Evolutionary conservation across 768 basidiomycete genomes (phyloP).

Genomic region (Suillus lakei): DNA sequence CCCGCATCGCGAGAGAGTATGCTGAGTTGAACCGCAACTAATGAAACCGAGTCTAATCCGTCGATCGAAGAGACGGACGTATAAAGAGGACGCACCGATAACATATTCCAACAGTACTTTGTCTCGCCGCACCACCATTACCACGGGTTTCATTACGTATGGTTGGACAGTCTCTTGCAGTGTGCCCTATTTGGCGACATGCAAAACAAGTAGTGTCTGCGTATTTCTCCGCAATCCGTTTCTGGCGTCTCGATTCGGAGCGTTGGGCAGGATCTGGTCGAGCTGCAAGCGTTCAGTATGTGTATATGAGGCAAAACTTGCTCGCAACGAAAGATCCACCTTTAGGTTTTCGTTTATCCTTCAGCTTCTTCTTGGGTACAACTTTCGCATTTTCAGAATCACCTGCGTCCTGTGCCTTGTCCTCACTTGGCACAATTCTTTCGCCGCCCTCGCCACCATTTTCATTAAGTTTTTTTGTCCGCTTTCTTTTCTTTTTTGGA

Average conservation of each 20-base stretch:
- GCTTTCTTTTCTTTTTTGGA: constrained; percentile 65
- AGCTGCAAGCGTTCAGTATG: constrained; percentile 13
- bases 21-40: constrained; percentile 83
- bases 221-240: constrained; percentile 62
- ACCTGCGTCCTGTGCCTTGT: constrained; percentile 18
- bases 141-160: constrained; percentile 23
- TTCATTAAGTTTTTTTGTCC: constrained; percentile 47
- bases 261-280: constrained; percentile 29
- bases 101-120: constrained; percentile 57
- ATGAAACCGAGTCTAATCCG: constrained; percentile 4
- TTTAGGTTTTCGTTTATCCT: constrained; percentile 33
- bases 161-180: constrained; percentile 80
- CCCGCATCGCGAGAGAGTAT: constrained; percentile 80
- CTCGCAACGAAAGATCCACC: constrained; percentile 20
- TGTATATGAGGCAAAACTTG: background rate
- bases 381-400: constrained; percentile 26
- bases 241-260: constrained; percentile 66
- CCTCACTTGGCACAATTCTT: constrained; percentile 23
- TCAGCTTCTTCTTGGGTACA: constrained; percentile 22
- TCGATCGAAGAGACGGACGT: background rate
- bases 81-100: constrained; percentile 58
- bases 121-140: constrained; percentile 31
- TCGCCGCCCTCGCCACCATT: constrained; percentile 9
- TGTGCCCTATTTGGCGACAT: constrained; percentile 83
- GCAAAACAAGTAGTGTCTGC: constrained; percentile 79